Evolutionary conservation across 2,329 filamentous ascomycete genomes (phyloP), one percentile per base, ranked within the genome.

Genomic region (Cladobotryum mycophilum): DNA sequence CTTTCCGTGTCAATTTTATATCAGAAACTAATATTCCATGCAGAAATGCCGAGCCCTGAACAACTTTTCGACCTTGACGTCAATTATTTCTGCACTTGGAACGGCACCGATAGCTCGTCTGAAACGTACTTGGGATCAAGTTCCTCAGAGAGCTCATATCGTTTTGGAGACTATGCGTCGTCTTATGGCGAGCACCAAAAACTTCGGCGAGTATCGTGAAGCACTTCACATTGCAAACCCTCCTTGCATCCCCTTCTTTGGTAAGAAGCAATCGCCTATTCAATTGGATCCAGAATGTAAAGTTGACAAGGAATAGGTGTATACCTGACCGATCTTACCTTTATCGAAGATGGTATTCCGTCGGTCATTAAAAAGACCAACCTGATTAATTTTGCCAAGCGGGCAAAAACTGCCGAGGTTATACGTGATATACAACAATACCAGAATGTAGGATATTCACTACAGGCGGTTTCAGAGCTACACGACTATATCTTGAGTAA

Each of bases 361-460:
- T 95, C 91, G 9, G 83, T 96, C 61, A 90, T 95, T 71, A 97
- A 96, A 70, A 95, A 95, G 71, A 93, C 91, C 7, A 89, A 95
- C 63, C 77, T 96, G 59, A 96, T 99, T 76, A 99, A 99, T 73
- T 99, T 99, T 70, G 90, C 91, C 63, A 99, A 99, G 77, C 86
- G 93, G 47, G 88, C 90, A 49, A 99, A 97, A 78, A 97, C 93
- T 13, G 93, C 93, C 17, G 93, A 97, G 67, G 93, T 99, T 40
- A 99, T 99, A 61, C 88, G 91, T 55, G 92, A 97, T 67, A 97
- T 99, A 58, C 93, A 97, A 68, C 92, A 97, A 67, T 99, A 96
- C 67, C 93, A 99, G 68, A 96, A 96, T 62, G 89, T 95, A 54
- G 90, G 90, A n/a, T 99, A 97, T 67, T 85, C 88, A 7, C 75